Evolutionary conservation across 345 rosid genomes (phyloP), one percentile per base, ranked within the genome.

Genomic region (Citrus maxima): DNA sequence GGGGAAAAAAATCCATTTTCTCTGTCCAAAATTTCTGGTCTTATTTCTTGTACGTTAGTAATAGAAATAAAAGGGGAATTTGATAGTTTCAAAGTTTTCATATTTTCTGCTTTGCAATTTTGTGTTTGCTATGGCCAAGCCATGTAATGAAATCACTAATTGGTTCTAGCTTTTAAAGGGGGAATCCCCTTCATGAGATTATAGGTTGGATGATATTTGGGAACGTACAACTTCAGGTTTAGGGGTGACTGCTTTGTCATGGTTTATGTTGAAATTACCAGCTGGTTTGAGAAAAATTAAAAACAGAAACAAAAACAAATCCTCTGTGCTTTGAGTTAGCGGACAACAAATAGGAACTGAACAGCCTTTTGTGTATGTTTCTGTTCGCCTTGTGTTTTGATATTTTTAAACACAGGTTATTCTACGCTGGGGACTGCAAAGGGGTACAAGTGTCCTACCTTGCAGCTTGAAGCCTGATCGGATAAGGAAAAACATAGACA

Each of bases 391-490:
- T 72, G 10, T 75, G 63, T 14, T 51, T 40, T 22, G 51, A 67
- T 76, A 5, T 13, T 72, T 81, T 54, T 54, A 6, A 54, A 54
- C 58, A 59, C 46, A 89, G 92, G 88, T 87, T 34, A 83, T 87
- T 85, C 81, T 89, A 60, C 85, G 89, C 58, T 89, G 92, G 92
- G 92, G 92, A 60, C 64, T 89, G 82, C 90, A 89, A 70, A 83
- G 92, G 80, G 92, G 90, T 58, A 89, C 89, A 25, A 87, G 89
- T 81, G 92, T 87, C 19, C 82, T 89, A 67, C 90, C 92, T 14
- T 89, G 89, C 77, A 87, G 92, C 85, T 83, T 87, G 70, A 87
- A 83, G 70, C 82, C 89, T 1, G 90, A 86, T 32, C 86, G 92
- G 56, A 89, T 87, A 79, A 85, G 79, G 82, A 86, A 86, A 81